Evolutionary conservation across 2,329 filamentous ascomycete species (phyloP).

Genomic region (Chrysoporthe deuterocubensis): DNA sequence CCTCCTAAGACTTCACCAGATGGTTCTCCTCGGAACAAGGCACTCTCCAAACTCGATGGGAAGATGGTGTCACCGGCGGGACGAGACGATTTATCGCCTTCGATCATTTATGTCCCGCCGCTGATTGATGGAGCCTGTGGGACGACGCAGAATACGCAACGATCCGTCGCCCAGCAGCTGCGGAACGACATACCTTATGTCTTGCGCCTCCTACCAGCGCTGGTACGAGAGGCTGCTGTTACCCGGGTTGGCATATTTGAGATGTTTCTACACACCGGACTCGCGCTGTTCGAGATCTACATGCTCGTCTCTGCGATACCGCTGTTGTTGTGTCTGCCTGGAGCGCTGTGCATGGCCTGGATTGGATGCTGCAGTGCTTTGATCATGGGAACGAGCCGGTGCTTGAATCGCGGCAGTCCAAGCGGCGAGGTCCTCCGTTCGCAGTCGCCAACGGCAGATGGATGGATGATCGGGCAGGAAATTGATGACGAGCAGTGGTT

Average conservation of each 20-base stretch:
- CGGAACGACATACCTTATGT: slow-evolving; percentile 32
- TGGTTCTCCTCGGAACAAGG: slow-evolving; percentile 14
- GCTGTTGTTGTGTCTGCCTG: slow-evolving; percentile 39
- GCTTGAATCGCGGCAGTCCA: slow-evolving; percentile 36
- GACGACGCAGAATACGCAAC: slow-evolving; percentile 37
- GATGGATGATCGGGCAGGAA: slow-evolving; percentile 36
- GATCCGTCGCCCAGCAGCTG: slow-evolving; percentile 32
- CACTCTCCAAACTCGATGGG: slow-evolving; percentile 4
- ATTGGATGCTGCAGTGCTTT: slow-evolving; percentile 31
- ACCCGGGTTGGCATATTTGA: slow-evolving; percentile 33
- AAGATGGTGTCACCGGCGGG: neutral
- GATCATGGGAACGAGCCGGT: slow-evolving; percentile 35
- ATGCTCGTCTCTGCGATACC: slow-evolving; percentile 35
- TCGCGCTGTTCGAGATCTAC: slow-evolving; percentile 35
- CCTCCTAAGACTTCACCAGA: slow-evolving; percentile 17
- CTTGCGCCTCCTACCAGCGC: slow-evolving; percentile 32
- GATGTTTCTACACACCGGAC: slow-evolving; percentile 32
- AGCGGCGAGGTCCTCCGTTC: slow-evolving; percentile 30
- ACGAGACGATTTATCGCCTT: slow-evolving; percentile 8
- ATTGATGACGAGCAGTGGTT: slow-evolving; percentile 40
- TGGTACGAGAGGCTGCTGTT: slow-evolving; percentile 30
- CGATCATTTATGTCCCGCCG: slow-evolving; percentile 41
- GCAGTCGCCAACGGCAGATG: slow-evolving; percentile 31
- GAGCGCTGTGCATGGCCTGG: slow-evolving; percentile 37
- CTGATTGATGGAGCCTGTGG: slow-evolving; percentile 42